Percentiles rank a stretch among this genome's conserved stretches.
Evolutionary conservation across 176 grass and related monocot species (phyloP).

Genomic region (Calamus simplicifolius): DNA sequence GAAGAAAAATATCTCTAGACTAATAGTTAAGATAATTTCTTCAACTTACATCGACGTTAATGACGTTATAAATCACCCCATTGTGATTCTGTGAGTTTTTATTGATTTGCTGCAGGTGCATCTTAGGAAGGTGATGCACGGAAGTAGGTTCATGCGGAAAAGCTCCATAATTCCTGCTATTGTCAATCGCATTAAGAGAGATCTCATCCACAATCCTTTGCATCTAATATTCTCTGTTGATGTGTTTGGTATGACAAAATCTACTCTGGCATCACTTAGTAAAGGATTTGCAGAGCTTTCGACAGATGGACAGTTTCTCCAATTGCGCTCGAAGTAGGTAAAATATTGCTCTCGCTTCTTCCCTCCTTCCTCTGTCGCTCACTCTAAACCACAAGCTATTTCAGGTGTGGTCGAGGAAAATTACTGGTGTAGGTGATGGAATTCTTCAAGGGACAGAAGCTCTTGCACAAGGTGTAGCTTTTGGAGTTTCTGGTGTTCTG

Average conservation of each 20-base stretch:
- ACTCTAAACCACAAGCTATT: slow-evolving; percentile 22
- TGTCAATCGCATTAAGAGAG: slow-evolving; percentile 72
- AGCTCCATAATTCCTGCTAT: slow-evolving; percentile 78
- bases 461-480: slow-evolving; percentile 93
- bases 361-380: slow-evolving; percentile 11
- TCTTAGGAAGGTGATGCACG: slow-evolving; percentile 81
- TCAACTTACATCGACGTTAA: too few relatives aligned
- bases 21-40: too few relatives aligned
- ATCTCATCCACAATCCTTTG: slow-evolving; percentile 94
- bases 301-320: slow-evolving; percentile 91
- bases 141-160: slow-evolving; percentile 72
- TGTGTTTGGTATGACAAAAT: slow-evolving; percentile 95
- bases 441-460: slow-evolving; percentile 90
- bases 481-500: slow-evolving; percentile 93
- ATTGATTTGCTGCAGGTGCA: slow-evolving; percentile 56
- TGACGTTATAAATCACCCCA: too few relatives aligned
- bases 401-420: slow-evolving; percentile 78
- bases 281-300: slow-evolving; percentile 99
- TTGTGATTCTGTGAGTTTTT: too few relatives aligned
- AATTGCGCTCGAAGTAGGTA: slow-evolving; percentile 89
- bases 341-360: slow-evolving; percentile 6
- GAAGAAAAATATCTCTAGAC: too few relatives aligned
- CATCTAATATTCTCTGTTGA: slow-evolving; percentile 94
- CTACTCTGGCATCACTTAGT: slow-evolving; percentile 86
- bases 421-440: slow-evolving; percentile 88